A percentile compares a stretch with the other conserved stretches of the same genome.
Evolutionary conservation across 75 land plant genomes (phyloP).

Genomic region (Adiantum capillusveneris): DNA sequence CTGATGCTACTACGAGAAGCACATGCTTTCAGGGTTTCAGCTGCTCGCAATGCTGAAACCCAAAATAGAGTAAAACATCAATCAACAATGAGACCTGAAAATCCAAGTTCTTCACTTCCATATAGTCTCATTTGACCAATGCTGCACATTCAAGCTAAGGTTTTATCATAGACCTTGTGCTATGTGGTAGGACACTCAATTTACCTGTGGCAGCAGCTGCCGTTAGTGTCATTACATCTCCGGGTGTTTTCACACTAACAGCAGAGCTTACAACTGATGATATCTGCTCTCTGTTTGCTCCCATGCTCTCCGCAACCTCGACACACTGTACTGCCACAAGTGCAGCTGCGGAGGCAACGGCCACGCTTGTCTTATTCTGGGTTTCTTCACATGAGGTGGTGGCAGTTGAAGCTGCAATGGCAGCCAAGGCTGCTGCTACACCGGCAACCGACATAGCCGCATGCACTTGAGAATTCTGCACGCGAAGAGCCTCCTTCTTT

Average conservation of each 20-base stretch:
- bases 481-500: constrained; percentile 74
- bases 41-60: constrained; percentile 60
- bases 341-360: constrained; percentile 90
- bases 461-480: constrained; percentile 87
- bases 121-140: no score
- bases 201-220: constrained; percentile 92
- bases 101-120: background rate
- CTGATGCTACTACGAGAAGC: constrained; percentile 76
- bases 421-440: constrained; percentile 89
- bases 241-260: constrained; percentile 76
- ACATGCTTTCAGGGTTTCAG: constrained; percentile 81
- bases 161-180: no score
- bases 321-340: constrained; percentile 92
- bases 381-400: constrained; percentile 34
- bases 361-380: constrained; percentile 49
- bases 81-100: background rate
- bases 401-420: constrained; percentile 86
- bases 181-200: no score
- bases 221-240: constrained; percentile 87
- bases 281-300: constrained; percentile 77
- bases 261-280: constrained; percentile 75
- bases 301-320: constrained; percentile 83
- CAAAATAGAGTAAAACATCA: background rate
- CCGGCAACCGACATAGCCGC: constrained; percentile 92
- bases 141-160: no score